Evolutionary conservation across 306 rosid species (phyloP).

Genomic region (Datisca glomerata): DNA sequence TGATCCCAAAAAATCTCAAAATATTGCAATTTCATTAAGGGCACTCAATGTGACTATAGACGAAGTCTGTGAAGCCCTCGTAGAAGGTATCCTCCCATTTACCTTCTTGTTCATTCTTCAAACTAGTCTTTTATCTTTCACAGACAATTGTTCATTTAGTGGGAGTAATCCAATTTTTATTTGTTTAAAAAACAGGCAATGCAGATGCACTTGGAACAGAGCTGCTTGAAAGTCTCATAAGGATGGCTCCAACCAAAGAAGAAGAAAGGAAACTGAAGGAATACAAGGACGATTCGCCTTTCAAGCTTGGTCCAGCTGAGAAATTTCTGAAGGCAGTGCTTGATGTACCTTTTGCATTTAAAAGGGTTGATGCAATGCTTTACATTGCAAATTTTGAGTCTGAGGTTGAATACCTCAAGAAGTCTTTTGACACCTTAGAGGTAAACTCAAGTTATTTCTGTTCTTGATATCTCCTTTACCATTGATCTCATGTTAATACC

Average conservation of each 20-base stretch:
- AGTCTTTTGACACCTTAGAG: conserved; percentile 75
- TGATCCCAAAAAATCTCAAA: conserved; percentile 86
- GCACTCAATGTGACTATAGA: conserved; percentile 77
- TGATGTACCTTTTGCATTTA: conserved; percentile 88
- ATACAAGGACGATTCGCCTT: conserved; percentile 60
- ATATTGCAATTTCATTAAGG: conserved; percentile 76
- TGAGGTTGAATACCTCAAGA: conserved; percentile 75
- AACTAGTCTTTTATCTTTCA: neutral
- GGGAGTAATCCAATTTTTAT: neutral
- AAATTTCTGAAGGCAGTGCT: conserved; percentile 83
- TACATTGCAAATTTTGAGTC: conserved; percentile 84
- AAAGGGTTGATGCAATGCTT: conserved; percentile 90
- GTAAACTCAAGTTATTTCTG: too few species aligned
- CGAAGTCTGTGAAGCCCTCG: conserved; percentile 80
- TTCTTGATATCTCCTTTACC: too few species aligned
- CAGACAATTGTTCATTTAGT: neutral
- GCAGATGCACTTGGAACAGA: conserved; percentile 85
- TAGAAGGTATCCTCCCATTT: conserved; percentile 46
- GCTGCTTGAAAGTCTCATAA: conserved; percentile 79
- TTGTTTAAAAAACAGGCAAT: conserved; percentile 36
- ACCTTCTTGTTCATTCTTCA: neutral
- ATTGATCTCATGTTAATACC: too few species aligned
- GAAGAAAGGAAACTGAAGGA: conserved; percentile 86
- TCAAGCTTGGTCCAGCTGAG: conserved; percentile 88
- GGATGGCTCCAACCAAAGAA: conserved; percentile 97